Evolutionary conservation across 2,329 filamentous ascomycete genomes (phyloP).

Genomic region (Myriangium duriaei): DNA sequence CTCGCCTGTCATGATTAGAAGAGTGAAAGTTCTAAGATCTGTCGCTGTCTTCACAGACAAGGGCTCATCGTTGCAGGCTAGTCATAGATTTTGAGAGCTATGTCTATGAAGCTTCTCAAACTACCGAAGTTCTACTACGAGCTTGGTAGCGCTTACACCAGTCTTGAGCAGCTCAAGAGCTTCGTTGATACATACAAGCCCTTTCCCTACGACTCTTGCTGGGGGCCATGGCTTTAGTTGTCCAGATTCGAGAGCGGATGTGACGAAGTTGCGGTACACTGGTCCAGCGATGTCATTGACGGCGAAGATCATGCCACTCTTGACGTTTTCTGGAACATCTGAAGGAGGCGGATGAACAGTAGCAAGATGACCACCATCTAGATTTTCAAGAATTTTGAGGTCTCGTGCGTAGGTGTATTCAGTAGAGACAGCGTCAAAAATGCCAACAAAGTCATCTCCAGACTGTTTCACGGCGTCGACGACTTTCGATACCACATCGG

Average conservation of each 20-base stretch:
- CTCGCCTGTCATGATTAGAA: too few relatives aligned
- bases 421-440: constrained; percentile 25
- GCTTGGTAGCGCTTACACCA: constrained; percentile 28
- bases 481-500: constrained; percentile 25
- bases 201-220: constrained; percentile 26
- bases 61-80: too few relatives aligned
- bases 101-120: too few relatives aligned
- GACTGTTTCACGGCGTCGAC: constrained; percentile 24
- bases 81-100: too few relatives aligned
- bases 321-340: constrained; percentile 17
- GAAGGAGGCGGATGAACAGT: constrained; percentile 14
- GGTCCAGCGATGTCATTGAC: constrained; percentile 18
- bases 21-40: too few relatives aligned
- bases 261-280: constrained; percentile 23
- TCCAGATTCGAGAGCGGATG: constrained; percentile 20
- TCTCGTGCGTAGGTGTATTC: constrained; percentile 9
- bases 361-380: constrained; percentile 9
- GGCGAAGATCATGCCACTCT: constrained; percentile 18
- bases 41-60: too few relatives aligned
- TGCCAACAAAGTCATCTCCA: constrained; percentile 28
- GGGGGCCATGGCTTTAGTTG: constrained; percentile 22
- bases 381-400: constrained; percentile 11
- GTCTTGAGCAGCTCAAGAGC: constrained; percentile 25
- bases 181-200: constrained; percentile 24
- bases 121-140: constrained; percentile 25